These are phyloP conservation scores for Blastobotrys mokoenaii DNA, from an alignment of 805 yeast species.

Conservation along the genomic window DNA sequence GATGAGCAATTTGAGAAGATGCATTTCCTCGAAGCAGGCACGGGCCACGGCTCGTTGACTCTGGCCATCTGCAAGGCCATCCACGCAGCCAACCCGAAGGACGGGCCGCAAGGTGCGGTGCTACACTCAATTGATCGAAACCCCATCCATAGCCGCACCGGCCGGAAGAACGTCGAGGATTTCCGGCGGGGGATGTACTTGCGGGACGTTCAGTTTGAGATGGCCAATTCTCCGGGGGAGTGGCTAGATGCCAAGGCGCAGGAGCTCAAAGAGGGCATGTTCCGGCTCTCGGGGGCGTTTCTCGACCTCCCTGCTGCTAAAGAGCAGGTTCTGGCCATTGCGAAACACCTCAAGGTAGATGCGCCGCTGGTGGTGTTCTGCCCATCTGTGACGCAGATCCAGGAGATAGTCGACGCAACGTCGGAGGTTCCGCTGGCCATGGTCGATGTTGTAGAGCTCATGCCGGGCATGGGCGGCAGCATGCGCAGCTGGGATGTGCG, in stretches of 20 bases:
- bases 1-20: conserved; percentile 21
- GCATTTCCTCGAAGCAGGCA: conserved; percentile 45
- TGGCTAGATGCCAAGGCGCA: conserved; percentile 29
- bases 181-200: conserved; percentile 38
- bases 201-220: conserved; percentile 39
- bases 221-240: conserved; percentile 33
- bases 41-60: conserved; percentile 47
- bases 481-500: conserved; percentile 45
- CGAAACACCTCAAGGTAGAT: conserved; percentile 32
- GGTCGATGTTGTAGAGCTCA: conserved; percentile 34
- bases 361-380: conserved; percentile 38
- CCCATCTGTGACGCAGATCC: conserved; percentile 42
- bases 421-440: conserved; percentile 30
- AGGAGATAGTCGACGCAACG: conserved; percentile 32
- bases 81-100: conserved; percentile 35
- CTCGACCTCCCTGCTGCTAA: conserved; percentile 41
- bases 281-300: conserved; percentile 34
- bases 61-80: conserved; percentile 35
- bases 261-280: conserved; percentile 19
- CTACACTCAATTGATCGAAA: conserved; percentile 39
- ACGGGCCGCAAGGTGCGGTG: conserved; percentile 28
- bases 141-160: conserved; percentile 34
- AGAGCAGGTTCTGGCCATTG: conserved; percentile 28
- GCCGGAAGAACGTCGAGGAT: conserved; percentile 31
- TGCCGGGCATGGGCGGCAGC: conserved; percentile 45